Conservation (phyloP, 352 stramenopile species). For the Phytophthora pisi region DNA sequence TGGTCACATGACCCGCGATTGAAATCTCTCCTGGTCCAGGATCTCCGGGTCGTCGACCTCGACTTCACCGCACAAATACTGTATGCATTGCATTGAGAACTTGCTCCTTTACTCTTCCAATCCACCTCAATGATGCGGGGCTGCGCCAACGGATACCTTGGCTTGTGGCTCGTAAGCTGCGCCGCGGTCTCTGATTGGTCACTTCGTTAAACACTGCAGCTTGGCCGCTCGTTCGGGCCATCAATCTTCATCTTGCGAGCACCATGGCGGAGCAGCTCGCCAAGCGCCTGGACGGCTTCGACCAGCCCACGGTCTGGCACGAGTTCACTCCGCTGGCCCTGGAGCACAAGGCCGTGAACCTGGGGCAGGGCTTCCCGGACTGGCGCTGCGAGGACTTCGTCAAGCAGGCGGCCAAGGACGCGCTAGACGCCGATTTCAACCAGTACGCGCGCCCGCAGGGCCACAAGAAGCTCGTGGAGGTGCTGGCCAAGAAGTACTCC, state of each 20-base stretch:
- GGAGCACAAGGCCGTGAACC: slow-evolving; percentile 91
- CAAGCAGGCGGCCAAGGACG: slow-evolving; percentile 92
- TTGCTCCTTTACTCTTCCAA: slow-evolving; percentile 12
- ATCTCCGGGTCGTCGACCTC: background rate
- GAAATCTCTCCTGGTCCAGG: too few species aligned
- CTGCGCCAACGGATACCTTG: background rate
- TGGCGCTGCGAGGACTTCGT: slow-evolving; percentile 96
- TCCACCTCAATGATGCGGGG: slow-evolving; percentile 10
- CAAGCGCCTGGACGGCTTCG: slow-evolving; percentile 69
- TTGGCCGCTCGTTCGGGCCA: slow-evolving; percentile 9
- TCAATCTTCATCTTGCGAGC: slow-evolving; percentile 18
- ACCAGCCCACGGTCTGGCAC: slow-evolving; percentile 84
- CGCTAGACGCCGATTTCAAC: slow-evolving; percentile 93
- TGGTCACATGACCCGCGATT: too few species aligned
- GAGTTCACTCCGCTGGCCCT: slow-evolving; percentile 90
- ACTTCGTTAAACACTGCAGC: slow-evolving; percentile 9
- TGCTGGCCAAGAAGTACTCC: slow-evolving; percentile 93
- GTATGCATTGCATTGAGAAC: background rate
- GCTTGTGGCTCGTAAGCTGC: slow-evolving; percentile 4
- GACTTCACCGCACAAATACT: background rate
- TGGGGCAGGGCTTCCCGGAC: slow-evolving; percentile 94
- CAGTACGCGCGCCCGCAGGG: slow-evolving; percentile 94
- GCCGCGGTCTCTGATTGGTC: slow-evolving; percentile 19
- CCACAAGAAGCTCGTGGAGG: slow-evolving; percentile 78
- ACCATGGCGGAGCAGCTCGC: slow-evolving; percentile 69